Evolutionary conservation across 768 basidiomycete species (phyloP).

Genomic region (Stropharia rugosoannulata): DNA sequence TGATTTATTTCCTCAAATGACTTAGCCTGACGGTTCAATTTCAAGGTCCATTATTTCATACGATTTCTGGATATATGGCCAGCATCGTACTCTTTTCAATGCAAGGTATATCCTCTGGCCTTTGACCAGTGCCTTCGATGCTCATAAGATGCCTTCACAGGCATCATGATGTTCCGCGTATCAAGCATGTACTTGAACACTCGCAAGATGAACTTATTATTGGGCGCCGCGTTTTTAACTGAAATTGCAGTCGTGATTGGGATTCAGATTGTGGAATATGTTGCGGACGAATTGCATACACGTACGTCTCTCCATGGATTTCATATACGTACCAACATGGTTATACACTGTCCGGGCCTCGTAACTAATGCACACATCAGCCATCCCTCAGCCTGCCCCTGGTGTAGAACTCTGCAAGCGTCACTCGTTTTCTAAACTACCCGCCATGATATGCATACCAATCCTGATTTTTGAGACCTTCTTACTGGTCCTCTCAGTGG

Average conservation of each 20-base stretch:
- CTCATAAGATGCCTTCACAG: neutral
- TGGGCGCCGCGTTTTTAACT: constrained; percentile 2
- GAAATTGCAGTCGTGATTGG: constrained; percentile 7
- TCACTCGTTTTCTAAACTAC: constrained; percentile 4
- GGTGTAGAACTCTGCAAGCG: constrained; percentile 10
- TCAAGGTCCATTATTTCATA: constrained; percentile 2
- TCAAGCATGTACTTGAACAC: constrained; percentile 14
- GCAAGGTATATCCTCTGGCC: neutral
- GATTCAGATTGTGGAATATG: constrained; percentile 1
- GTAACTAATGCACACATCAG: neutral
- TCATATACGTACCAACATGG: too few species aligned
- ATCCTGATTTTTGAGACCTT: constrained; percentile 8
- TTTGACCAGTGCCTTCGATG: neutral
- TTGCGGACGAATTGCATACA: neutral
- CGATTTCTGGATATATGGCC: neutral
- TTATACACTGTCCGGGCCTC: too few species aligned
- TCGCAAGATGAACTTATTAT: constrained; percentile 6
- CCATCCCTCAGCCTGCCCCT: constrained; percentile 10
- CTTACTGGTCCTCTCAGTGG: constrained; percentile 5
- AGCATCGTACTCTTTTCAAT: neutral
- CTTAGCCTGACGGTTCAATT: neutral
- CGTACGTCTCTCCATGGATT: neutral
- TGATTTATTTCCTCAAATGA: neutral
- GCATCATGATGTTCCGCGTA: constrained; percentile 13
- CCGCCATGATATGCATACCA: constrained; percentile 9